Evolutionary conservation across 164 flowering plant species (phyloP), one percentile per base, ranked within the genome.

Genomic region (Amborella trichopoda): DNA sequence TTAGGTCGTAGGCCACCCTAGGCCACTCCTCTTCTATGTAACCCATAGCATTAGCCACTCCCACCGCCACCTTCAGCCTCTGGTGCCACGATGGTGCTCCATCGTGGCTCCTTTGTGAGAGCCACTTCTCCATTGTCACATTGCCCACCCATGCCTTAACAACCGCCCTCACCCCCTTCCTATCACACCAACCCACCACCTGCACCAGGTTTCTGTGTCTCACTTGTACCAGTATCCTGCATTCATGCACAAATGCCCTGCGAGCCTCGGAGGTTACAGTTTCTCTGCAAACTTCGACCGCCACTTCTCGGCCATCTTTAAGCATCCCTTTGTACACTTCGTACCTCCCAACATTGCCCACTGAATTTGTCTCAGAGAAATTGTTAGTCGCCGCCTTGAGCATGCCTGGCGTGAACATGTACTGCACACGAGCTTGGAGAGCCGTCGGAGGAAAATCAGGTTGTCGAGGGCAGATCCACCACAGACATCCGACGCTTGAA

Each of bases 171-270:
- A 63, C 20, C 41, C 51, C 58, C 24, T 75, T 27, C 24, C 38
- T 47, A 12, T 56, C 48, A 19, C 83, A 74, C 80, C 87, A 74
- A 8, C 83, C 87, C 34, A 72, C 20, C 3, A 80, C 71, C 26
- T 32, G 63, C 23, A 76, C 70, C n/a, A 74, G 17, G 60, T 76
- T 80, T 55, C 54, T 60, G 56, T 80, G 87, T 24, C 46, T 2
- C 43, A 80, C 36, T 42, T 63, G 68, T 52, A 67, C 73, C 23
- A 80, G 64, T 46, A 65, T 39, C 56, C 44, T 58, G 32, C 75
- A 72, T 53, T 70, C 73, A 54, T 63, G 58, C 0, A 63, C 60
- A 28, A 80, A 80, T 44, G 60, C 65, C 23, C 13, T 55, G n/a
- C 60, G 18, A 4, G 23, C 19, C 39, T 76, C 70, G 11, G 43